Conservation (phyloP, 2,329 filamentous ascomycete species). For the Clarireedia monteithiana region DNA sequence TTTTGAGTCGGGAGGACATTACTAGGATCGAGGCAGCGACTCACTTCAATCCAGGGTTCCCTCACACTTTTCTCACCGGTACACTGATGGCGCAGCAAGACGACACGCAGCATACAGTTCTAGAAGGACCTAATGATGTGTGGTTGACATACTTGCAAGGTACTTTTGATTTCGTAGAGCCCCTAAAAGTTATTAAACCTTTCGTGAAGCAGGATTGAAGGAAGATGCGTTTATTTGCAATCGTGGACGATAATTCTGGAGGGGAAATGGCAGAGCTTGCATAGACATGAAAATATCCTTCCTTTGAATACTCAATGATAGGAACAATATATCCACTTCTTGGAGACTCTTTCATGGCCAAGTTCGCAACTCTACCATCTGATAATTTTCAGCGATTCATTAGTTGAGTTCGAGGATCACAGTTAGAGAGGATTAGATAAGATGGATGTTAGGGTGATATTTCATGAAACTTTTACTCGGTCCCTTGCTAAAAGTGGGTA, state of each 20-base stretch:
- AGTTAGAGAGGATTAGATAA: too few species aligned
- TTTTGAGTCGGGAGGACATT: constrained; percentile 54
- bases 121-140: constrained; percentile 29
- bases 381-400: too few species aligned
- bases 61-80: constrained; percentile 46
- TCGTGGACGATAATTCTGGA: not conserved
- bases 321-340: too few species aligned
- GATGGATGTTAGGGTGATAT: too few species aligned
- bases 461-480: too few species aligned
- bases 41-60: constrained; percentile 61
- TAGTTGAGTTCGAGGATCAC: too few species aligned
- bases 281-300: not conserved
- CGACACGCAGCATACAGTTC: constrained; percentile 20
- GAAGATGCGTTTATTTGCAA: not conserved
- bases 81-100: constrained; percentile 25
- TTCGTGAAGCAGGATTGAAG: not conserved
- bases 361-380: too few species aligned
- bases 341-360: too few species aligned
- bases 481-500: too few species aligned
- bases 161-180: not conserved
- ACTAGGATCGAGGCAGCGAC: constrained; percentile 55
- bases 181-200: not conserved
- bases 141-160: constrained; percentile 17
- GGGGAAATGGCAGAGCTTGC: not conserved
- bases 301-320: not conserved